These are phyloP conservation scores for Oehlia diaphana DNA, from an alignment of 192 early-diverging fungal species.

Conservation along the genomic window DNA sequence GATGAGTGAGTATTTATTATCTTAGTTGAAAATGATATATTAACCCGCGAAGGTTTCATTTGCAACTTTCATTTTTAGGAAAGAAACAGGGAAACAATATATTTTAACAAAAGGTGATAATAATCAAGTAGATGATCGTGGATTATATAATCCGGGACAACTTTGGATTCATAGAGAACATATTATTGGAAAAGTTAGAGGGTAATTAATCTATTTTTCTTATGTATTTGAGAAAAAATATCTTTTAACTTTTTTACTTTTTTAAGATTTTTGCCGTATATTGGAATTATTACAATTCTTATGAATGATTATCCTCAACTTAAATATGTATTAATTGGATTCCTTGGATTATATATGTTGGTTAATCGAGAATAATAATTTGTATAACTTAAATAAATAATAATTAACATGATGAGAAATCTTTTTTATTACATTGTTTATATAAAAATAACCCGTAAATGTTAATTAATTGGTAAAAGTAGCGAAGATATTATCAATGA, in stretches of 20 bases:
- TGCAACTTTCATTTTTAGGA: conserved; percentile 32
- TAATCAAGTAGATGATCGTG: conserved; percentile 89
- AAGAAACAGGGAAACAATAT: conserved; percentile 72
- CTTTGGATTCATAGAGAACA: conserved; percentile 92
- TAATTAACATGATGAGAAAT: not conserved
- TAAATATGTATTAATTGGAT: conserved; percentile 80
- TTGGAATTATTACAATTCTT: conserved; percentile 94
- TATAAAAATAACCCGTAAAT: not conserved
- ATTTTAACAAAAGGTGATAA: conserved; percentile 98
- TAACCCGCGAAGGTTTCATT: not conserved
- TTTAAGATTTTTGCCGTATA: conserved; percentile 78
- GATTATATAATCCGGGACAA: conserved; percentile 79
- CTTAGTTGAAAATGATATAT: not conserved
- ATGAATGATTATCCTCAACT: conserved; percentile 96
- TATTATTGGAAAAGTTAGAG: conserved; percentile 87
- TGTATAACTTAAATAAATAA: not conserved
- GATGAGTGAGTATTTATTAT: conserved; percentile 56
- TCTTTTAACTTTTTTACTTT: conserved; percentile 6
- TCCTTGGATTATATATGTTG: conserved; percentile 72
- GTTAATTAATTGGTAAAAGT: not conserved
- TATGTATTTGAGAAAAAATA: not conserved
- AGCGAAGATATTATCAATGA: conserved; percentile 55
- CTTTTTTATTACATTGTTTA: not conserved
- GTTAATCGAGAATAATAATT: conserved; percentile 61
- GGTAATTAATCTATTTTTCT: conserved; percentile 38